phyloP scores from a whole-genome alignment of 192 early-diverging fungal genomes.

The Podila epigama region DNA sequence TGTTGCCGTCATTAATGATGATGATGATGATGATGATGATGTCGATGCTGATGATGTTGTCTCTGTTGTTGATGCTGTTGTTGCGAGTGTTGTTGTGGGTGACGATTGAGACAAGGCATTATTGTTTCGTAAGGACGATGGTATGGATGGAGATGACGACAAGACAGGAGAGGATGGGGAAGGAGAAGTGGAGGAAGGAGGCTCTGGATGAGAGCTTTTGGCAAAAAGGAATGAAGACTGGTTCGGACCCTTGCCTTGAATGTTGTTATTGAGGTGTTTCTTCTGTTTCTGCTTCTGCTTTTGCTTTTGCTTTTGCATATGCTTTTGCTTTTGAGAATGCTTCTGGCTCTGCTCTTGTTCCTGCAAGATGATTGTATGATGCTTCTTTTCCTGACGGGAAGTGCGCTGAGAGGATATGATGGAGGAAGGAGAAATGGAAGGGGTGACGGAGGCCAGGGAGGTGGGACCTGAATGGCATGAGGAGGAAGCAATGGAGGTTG shows the following conservation, averaged over 20 bases:
- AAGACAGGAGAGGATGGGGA: not conserved
- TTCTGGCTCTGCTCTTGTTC: no score
- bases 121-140: no score
- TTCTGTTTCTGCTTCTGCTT: no score
- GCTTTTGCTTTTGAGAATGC: no score
- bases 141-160: no score
- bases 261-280: no score
- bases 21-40: no score
- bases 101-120: not conserved
- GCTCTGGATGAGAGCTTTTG: not conserved
- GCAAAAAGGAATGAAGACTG: not conserved
- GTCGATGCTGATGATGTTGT: not conserved
- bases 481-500: not conserved
- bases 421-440: slow-evolving; percentile 33
- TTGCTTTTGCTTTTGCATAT: no score
- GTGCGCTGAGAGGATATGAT: slow-evolving; percentile 24
- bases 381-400: slow-evolving; percentile 30
- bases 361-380: not conserved
- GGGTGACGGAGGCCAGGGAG: slow-evolving; percentile 23
- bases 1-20: not conserved
- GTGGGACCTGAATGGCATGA: not conserved
- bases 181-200: not conserved
- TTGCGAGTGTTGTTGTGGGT: not conserved
- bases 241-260: not conserved
- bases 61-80: slow-evolving; percentile 2